Evolutionary conservation across 495 filamentous ascomycete species (phyloP), one percentile per base, ranked within the genome.

Genomic region (Aspergillus leporis): DNA sequence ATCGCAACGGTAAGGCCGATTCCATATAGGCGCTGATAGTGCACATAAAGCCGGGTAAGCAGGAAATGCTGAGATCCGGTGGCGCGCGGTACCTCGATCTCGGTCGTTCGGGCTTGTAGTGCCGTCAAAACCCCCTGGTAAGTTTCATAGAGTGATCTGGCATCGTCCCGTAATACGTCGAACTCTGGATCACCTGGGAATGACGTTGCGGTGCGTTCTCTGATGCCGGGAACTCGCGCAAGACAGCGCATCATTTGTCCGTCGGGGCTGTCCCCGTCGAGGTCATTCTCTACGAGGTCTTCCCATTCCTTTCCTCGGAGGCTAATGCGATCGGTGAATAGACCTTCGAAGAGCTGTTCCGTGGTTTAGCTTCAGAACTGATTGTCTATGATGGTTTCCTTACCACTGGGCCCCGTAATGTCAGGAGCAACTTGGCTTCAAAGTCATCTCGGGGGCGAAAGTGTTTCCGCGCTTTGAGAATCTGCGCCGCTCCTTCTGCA

Each of bases 361-460:
- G n/a, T n/a, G n/a, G 30, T 45, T 66, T n/a, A 66, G 51, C 13
- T 12, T 14, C n/a, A 38, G 14, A 46, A 22, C 21, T n/a, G 21
- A 41, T 1, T 9, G 16, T 16, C 16, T 10, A 30, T n/a, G n/a
- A n/a, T 16, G 23, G 23, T 7, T 34, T 4, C 55, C 66, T 22
- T 68, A 80, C 77, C 52, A 80, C 74, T 34, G 65, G 69, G 12
- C 76, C 77, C 9, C 74, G 67, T 34, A 80, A 48, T 1, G 71
- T 73, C 9, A 74, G 48, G 12, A 78, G 66, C 6, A 81, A 49
- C 50, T 69, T 68, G 7, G 50, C 45, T 55, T 78, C 78, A 57
- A 81, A 79, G 0, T 66, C 59, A 61, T 79, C 67, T 4, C 64
- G 63, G 0, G 75, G 68, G 0, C 55, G 61, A 40, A 60, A 71